Percentiles rank a stretch among this genome's conserved stretches.
Evolutionary conservation across 2,329 filamentous ascomycete species (phyloP).

Genomic region (Scolecobasidium constrictum): DNA sequence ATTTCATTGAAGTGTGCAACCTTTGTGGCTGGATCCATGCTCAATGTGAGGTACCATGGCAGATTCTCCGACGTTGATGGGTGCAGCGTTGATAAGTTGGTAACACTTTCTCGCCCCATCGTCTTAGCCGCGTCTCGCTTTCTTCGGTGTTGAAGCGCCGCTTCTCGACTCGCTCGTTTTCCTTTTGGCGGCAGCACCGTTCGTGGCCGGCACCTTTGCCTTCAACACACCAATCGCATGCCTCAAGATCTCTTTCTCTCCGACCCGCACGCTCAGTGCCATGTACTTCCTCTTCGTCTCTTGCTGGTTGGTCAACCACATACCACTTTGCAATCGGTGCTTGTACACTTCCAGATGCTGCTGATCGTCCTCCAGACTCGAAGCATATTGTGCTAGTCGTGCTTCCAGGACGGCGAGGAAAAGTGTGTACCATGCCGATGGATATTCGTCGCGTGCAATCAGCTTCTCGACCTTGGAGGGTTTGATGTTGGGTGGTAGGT

Average conservation of each 20-base stretch:
- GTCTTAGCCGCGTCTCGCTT: too few relatives aligned
- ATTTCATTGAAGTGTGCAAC: too few relatives aligned
- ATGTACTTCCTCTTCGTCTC: slow-evolving; percentile 41
- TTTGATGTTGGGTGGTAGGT: slow-evolving; percentile 14
- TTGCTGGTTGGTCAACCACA: slow-evolving; percentile 56
- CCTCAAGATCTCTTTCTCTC: slow-evolving; percentile 58
- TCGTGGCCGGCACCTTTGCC: not conserved
- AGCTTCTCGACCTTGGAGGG: slow-evolving; percentile 22
- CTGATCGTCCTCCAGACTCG: slow-evolving; percentile 42
- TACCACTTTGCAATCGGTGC: slow-evolving; percentile 27
- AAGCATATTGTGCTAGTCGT: slow-evolving; percentile 39
- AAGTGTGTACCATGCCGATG: slow-evolving; percentile 26
- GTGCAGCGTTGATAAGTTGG: too few relatives aligned
- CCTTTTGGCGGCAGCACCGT: not conserved
- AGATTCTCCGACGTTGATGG: too few relatives aligned
- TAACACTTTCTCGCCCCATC: too few relatives aligned
- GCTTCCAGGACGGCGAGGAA: slow-evolving; percentile 28
- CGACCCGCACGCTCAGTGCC: slow-evolving; percentile 57
- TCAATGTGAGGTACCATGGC: too few relatives aligned
- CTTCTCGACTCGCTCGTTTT: not conserved
- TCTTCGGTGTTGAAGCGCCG: not conserved
- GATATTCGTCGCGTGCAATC: slow-evolving; percentile 32
- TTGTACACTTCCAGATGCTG: slow-evolving; percentile 14
- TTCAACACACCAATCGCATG: slow-evolving; percentile 34
- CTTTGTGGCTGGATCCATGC: too few relatives aligned